Conservation (phyloP, 2,329 filamentous ascomycete genomes). For the Curvularia sp. region DNA sequence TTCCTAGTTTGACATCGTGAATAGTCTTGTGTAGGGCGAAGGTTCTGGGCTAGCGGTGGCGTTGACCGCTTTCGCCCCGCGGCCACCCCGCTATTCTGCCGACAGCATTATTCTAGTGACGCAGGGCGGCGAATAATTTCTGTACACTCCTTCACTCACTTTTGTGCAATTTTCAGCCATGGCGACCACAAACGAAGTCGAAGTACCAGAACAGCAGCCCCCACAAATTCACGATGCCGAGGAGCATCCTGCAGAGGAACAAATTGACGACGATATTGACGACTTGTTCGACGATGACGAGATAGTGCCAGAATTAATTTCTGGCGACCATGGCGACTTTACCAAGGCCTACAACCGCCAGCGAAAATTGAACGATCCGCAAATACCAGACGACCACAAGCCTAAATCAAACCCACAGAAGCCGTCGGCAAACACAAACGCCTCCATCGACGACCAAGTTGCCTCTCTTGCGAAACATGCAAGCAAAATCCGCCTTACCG, state of each 20-base stretch:
- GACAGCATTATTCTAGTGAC: slow-evolving; percentile 12
- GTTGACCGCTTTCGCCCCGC: slow-evolving; percentile 20
- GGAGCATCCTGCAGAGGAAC: slow-evolving; percentile 10
- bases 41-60: not conserved
- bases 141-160: slow-evolving; percentile 3
- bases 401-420: slow-evolving; percentile 74
- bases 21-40: not conserved
- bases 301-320: slow-evolving; percentile 63
- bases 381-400: slow-evolving; percentile 60
- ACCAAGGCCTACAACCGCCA: slow-evolving; percentile 91
- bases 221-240: slow-evolving; percentile 14
- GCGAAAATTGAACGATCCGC: slow-evolving; percentile 67
- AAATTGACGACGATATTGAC: slow-evolving; percentile 67
- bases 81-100: slow-evolving; percentile 25
- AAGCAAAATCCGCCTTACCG: slow-evolving; percentile 80
- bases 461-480: slow-evolving; percentile 85
- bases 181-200: slow-evolving; percentile 21
- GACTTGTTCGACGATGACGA: slow-evolving; percentile 66
- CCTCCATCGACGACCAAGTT: slow-evolving; percentile 86
- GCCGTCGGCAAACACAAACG: slow-evolving; percentile 78
- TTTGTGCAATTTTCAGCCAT: slow-evolving; percentile 14
- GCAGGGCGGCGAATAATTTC: slow-evolving; percentile 16
- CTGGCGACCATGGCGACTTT: slow-evolving; percentile 69
- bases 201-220: slow-evolving; percentile 15
- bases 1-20: not conserved